Evolutionary conservation across 192 early-diverging fungal species (phyloP).

Genomic region (Coemansia furcata): DNA sequence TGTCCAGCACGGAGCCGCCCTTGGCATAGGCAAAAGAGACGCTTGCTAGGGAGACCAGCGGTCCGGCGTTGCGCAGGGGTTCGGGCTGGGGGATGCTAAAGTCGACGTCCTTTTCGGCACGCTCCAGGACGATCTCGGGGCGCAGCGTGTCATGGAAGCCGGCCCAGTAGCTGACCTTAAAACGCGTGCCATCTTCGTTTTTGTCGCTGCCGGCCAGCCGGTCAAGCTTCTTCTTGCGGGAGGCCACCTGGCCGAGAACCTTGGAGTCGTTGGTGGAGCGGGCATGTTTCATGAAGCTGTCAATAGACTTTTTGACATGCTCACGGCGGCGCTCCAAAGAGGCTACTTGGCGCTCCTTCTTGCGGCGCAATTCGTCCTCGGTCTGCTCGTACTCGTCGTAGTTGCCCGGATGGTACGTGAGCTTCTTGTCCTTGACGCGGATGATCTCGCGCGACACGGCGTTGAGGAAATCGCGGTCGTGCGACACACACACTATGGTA

Average conservation of each 20-base stretch:
- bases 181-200: slow-evolving; percentile 65
- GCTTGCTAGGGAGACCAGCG: slow-evolving; percentile 64
- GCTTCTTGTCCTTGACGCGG: slow-evolving; percentile 66
- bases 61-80: slow-evolving; percentile 61
- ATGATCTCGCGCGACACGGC: slow-evolving; percentile 73
- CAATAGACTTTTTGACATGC: slow-evolving; percentile 76
- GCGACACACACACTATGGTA: slow-evolving; percentile 85
- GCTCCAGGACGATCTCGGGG: slow-evolving; percentile 58
- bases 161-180: slow-evolving; percentile 61
- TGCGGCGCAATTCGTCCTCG: slow-evolving; percentile 66
- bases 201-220: slow-evolving; percentile 62
- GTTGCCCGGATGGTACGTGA: slow-evolving; percentile 80
- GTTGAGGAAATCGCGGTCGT: slow-evolving; percentile 86
- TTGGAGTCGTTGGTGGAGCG: slow-evolving; percentile 80
- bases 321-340: slow-evolving; percentile 68
- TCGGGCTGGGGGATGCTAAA: slow-evolving; percentile 70
- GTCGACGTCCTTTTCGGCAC: slow-evolving; percentile 57
- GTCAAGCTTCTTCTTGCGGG: slow-evolving; percentile 75
- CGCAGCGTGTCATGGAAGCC: slow-evolving; percentile 56
- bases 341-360: slow-evolving; percentile 63
- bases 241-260: slow-evolving; percentile 68
- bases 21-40: slow-evolving; percentile 49
- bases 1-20: slow-evolving; percentile 53
- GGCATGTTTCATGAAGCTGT: slow-evolving; percentile 71
- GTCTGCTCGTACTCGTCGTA: slow-evolving; percentile 82